These are phyloP conservation scores for Salvia rosmarinus DNA, from an alignment of 257 asterid genomes.

Conservation along the genomic window DNA sequence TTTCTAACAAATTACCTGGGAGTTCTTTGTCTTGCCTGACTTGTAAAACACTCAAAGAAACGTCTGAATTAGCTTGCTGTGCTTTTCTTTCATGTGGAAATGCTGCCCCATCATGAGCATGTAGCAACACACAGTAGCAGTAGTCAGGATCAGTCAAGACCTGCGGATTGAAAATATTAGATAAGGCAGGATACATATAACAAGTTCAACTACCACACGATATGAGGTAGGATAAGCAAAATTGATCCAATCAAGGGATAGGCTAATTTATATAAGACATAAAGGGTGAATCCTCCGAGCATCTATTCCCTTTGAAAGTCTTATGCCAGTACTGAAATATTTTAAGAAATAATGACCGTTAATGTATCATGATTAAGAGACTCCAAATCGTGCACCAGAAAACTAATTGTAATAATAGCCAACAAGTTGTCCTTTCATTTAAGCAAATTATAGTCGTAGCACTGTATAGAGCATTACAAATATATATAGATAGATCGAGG, in stretches of 20 bases:
- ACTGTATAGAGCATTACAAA: background rate
- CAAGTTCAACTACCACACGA: background rate
- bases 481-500: no score
- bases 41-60: conserved; percentile 49
- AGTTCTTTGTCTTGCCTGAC: conserved; percentile 57
- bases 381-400: background rate
- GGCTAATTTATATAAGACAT: background rate
- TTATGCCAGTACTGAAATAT: background rate
- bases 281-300: background rate
- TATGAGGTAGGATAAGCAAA: background rate
- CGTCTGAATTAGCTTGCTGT: conserved; percentile 45
- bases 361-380: background rate
- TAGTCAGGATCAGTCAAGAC: conserved; percentile 95
- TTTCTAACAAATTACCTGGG: conserved; percentile 60
- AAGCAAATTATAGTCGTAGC: background rate
- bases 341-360: background rate
- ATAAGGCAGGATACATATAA: conserved; percentile 6
- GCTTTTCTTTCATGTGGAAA: conserved; percentile 60
- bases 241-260: background rate
- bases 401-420: background rate
- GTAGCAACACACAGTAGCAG: conserved; percentile 91
- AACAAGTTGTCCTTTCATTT: background rate
- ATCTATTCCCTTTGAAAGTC: background rate
- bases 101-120: conserved; percentile 93
- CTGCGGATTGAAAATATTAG: conserved; percentile 47